Conservation (phyloP, 805 yeast genomes). For the Monosporozyma aerobia region DNA sequence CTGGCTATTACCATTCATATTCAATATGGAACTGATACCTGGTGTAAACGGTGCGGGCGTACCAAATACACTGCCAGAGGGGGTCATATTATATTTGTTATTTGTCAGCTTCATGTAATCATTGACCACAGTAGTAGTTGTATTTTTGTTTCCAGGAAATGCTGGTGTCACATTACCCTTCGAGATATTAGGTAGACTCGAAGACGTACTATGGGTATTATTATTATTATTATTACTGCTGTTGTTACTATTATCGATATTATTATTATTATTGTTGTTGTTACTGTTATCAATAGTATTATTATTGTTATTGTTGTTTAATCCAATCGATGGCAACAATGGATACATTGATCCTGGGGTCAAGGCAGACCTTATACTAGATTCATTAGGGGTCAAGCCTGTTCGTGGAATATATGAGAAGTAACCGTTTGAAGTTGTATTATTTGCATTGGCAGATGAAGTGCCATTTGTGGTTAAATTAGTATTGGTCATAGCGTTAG, state of each 20-base stretch:
- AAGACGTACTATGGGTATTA: not conserved
- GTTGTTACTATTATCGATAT: not conserved
- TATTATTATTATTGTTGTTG: not conserved
- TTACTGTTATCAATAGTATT: not conserved
- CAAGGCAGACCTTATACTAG: slow-evolving; percentile 58
- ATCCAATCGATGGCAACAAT: slow-evolving; percentile 11
- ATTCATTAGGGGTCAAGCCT: slow-evolving; percentile 71
- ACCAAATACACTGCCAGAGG: not conserved
- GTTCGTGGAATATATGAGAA: slow-evolving; percentile 30
- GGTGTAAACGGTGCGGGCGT: slow-evolving; percentile 3
- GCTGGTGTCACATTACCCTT: not conserved
- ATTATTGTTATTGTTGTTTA: not conserved
- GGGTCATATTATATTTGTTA: not conserved
- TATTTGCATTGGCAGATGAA: not conserved
- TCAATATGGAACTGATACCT: slow-evolving; percentile 1
- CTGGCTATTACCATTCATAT: not conserved
- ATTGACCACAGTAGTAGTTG: not conserved
- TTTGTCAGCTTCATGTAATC: not conserved
- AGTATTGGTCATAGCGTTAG: not conserved
- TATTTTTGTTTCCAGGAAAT: not conserved
- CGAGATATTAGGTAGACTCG: not conserved
- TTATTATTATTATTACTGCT: not conserved
- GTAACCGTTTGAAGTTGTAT: slow-evolving; percentile 2
- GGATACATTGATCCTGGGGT: slow-evolving; percentile 41
- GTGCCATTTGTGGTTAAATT: not conserved